These are phyloP conservation scores for Nemania sp. DNA, from an alignment of 2,329 filamentous ascomycete genomes.

Conservation along the genomic window DNA sequence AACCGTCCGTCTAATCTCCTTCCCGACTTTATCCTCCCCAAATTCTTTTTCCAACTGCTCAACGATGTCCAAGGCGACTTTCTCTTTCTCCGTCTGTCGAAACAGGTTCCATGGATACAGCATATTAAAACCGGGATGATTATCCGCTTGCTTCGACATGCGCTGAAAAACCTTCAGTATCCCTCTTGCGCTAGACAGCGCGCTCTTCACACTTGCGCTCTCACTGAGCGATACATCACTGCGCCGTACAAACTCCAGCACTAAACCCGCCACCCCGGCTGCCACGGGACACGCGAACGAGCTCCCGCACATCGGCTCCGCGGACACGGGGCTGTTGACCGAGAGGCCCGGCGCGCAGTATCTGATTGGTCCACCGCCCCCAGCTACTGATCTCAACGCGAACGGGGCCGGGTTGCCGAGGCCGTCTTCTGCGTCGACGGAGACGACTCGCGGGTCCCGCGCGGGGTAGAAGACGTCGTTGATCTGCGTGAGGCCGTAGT, in stretches of 20 bases:
- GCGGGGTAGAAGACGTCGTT: conserved; percentile 14
- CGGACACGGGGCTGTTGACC: conserved; percentile 1
- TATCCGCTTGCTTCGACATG: conserved; percentile 6
- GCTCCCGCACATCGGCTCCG: conserved; percentile 5
- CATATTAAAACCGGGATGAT: conserved; percentile 5
- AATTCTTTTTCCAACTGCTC: background rate
- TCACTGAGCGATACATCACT: background rate
- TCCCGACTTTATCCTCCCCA: background rate
- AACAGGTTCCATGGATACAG: conserved; percentile 14
- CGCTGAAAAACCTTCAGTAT: background rate
- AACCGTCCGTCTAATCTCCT: background rate
- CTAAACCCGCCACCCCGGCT: conserved; percentile 4
- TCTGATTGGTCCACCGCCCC: background rate
- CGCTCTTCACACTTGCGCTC: background rate
- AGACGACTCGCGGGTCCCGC: conserved; percentile 6
- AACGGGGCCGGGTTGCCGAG: conserved; percentile 1
- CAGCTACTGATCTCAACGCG: background rate
- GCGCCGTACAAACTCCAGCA: conserved; percentile 7
- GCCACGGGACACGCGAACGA: conserved; percentile 12
- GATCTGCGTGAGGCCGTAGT: conserved; percentile 7
- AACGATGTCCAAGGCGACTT: conserved; percentile 1
- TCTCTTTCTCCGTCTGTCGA: background rate
- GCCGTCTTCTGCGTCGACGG: conserved; percentile 9
- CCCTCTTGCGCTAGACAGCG: background rate
- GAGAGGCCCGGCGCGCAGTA: conserved; percentile 12